Conservation (phyloP, 148 eudicot species). For the Fagopyrum esculentum region DNA sequence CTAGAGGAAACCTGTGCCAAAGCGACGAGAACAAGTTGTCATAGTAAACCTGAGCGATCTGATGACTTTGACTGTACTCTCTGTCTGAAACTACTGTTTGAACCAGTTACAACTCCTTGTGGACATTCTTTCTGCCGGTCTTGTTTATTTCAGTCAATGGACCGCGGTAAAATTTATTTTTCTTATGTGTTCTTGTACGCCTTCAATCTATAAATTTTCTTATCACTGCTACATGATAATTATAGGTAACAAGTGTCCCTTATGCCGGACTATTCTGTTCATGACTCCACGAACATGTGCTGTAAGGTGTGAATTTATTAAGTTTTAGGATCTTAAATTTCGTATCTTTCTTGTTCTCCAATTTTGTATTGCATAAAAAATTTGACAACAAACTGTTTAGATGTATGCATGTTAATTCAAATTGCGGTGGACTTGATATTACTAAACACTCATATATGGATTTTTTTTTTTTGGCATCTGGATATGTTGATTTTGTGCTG, state of each 20-base stretch:
- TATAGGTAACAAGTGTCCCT: slow-evolving; percentile 84
- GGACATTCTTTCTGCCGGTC: slow-evolving; percentile 97
- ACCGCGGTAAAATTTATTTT: slow-evolving; percentile 53
- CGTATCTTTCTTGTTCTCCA: background rate
- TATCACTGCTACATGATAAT: slow-evolving; percentile 17
- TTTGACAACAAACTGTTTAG: too few relatives aligned
- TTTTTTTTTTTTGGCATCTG: background rate
- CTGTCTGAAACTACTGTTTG: slow-evolving; percentile 84
- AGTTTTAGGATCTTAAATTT: background rate
- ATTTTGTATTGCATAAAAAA: background rate
- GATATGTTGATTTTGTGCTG: background rate
- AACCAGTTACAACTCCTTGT: slow-evolving; percentile 96
- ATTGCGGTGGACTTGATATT: background rate
- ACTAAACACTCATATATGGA: background rate
- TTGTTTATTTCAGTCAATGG: slow-evolving; percentile 96
- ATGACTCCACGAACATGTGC: slow-evolving; percentile 73
- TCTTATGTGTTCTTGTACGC: background rate
- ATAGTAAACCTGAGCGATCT: slow-evolving; percentile 54
- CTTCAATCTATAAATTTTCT: background rate
- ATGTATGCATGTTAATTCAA: too few relatives aligned
- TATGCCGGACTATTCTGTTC: slow-evolving; percentile 84
- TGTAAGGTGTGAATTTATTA: slow-evolving; percentile 50
- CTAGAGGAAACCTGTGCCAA: slow-evolving; percentile 40
- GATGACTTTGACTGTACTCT: slow-evolving; percentile 97
- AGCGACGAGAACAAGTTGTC: slow-evolving; percentile 32